Conservation (phyloP, 768 basidiomycete genomes). For the Tubosaeta sp. region DNA sequence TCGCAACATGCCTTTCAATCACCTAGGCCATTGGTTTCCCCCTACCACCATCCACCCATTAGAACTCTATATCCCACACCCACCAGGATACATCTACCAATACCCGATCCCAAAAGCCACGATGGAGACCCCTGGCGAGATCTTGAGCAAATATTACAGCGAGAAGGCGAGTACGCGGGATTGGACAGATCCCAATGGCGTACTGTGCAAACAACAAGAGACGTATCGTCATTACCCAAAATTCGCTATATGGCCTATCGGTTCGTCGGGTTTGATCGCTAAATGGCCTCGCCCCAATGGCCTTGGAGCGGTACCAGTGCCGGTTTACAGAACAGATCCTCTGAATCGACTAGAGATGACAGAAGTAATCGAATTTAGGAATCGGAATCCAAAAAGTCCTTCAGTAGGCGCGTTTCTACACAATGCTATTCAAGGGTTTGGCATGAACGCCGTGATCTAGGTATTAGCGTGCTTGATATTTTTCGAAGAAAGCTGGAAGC, state of each 20-base stretch:
- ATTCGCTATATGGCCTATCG: not conserved
- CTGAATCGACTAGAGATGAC: not conserved
- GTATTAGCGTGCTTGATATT: not conserved
- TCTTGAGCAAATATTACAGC: not conserved
- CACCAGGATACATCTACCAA: not conserved
- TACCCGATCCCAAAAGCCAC: not conserved
- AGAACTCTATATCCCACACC: not conserved
- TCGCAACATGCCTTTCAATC: constrained; percentile 4
- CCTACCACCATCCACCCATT: constrained; percentile 4
- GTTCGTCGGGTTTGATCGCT: not conserved
- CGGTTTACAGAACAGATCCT: not conserved
- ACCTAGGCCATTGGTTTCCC: not conserved
- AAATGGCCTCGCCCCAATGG: not conserved
- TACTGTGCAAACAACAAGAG: not conserved
- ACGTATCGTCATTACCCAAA: not conserved
- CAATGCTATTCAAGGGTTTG: not conserved
- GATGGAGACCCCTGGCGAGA: constrained; percentile 2
- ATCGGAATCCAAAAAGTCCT: not conserved
- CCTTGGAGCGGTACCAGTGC: not conserved
- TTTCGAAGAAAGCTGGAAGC: no score
- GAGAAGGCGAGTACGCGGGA: not conserved
- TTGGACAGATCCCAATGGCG: not conserved
- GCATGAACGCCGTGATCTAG: not conserved
- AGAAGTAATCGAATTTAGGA: constrained; percentile 3
- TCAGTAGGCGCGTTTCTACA: not conserved